phyloP scores from a whole-genome alignment of 805 yeast species.

The Lipomyces mesembrius region DNA sequence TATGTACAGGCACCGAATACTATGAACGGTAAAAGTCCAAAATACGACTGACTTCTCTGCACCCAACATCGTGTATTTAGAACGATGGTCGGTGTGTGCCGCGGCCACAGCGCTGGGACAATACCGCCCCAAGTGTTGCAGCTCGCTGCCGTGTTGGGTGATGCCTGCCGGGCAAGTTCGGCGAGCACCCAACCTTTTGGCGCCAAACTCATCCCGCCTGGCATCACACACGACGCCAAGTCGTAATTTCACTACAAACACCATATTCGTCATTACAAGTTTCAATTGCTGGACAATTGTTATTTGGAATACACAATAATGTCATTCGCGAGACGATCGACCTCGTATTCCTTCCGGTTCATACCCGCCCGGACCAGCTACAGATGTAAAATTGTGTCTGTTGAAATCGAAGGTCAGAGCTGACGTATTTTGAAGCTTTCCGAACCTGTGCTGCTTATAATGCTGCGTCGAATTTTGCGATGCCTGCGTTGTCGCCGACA shows the following conservation, averaged over 20 bases:
- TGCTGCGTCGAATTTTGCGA: constrained; percentile 57
- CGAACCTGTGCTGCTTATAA: neutral
- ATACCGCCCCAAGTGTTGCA: too few species aligned
- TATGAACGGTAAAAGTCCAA: too few species aligned
- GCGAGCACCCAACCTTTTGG: too few species aligned
- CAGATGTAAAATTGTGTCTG: constrained; percentile 11
- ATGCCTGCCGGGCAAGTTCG: too few species aligned
- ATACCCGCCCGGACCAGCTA: constrained; percentile 6
- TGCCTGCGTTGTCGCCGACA: constrained; percentile 99
- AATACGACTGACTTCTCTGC: too few species aligned
- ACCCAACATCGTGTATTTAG: too few species aligned
- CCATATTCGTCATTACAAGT: neutral
- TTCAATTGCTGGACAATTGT: constrained; percentile 27
- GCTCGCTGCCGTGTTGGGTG: too few species aligned
- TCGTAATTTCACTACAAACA: neutral
- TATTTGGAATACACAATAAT: neutral
- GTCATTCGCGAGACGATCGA: constrained; percentile 17
- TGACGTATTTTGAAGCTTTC: constrained; percentile 7
- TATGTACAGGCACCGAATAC: too few species aligned
- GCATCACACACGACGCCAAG: neutral
- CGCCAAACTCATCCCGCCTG: neutral
- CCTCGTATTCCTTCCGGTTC: constrained; percentile 11
- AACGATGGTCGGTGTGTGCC: too few species aligned
- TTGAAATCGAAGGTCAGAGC: neutral
- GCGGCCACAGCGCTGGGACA: too few species aligned